phyloP scores from a whole-genome alignment of 805 yeast species.

The Metschnikowia cubensis region DNA sequence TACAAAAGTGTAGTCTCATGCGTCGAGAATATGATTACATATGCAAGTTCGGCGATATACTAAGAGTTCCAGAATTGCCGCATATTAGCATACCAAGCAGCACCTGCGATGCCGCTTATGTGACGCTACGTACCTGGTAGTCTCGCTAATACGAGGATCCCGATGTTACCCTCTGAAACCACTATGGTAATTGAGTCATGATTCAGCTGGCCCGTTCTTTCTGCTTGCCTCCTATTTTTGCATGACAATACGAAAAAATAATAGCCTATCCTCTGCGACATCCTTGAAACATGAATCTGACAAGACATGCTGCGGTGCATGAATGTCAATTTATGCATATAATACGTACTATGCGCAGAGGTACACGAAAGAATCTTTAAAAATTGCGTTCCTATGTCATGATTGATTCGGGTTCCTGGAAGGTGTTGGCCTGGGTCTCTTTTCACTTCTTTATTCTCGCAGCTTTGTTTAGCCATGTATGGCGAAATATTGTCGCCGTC shows the following conservation, averaged over 20 bases:
- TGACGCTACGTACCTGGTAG: constrained; percentile 6
- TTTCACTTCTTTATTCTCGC: background rate
- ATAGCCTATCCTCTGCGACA: background rate
- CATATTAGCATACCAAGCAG: background rate
- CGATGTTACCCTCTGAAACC: background rate
- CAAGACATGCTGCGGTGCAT: constrained; percentile 2
- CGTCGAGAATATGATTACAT: background rate
- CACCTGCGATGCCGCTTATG: background rate
- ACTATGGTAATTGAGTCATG: background rate
- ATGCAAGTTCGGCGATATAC: background rate
- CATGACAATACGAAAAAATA: background rate
- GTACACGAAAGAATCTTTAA: background rate
- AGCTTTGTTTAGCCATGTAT: too few species aligned
- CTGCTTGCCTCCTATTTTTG: background rate
- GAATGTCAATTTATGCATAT: background rate
- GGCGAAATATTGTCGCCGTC: background rate
- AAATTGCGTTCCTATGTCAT: background rate
- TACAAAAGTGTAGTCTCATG: background rate
- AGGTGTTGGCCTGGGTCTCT: background rate
- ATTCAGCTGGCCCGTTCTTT: too few species aligned
- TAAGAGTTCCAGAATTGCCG: constrained; percentile 3
- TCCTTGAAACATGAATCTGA: constrained; percentile 2
- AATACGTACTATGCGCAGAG: background rate
- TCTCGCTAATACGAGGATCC: background rate
- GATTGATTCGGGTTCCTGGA: background rate